Conservation (phyloP, 345 rosid genomes). For the Hevea brasiliensis region DNA sequence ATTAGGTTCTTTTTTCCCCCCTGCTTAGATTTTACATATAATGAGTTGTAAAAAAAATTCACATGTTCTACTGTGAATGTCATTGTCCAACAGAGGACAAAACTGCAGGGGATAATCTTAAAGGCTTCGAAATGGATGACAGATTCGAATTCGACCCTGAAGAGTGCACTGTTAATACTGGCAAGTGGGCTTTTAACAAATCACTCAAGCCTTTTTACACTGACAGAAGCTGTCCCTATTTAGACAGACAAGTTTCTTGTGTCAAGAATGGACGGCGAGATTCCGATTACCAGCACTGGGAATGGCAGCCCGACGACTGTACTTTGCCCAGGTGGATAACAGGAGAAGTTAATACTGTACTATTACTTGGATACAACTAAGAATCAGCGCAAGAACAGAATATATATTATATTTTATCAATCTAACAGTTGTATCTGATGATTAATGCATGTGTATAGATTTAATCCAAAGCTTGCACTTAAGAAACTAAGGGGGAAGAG, state of each 20-base stretch:
- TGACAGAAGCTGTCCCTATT: constrained; percentile 75
- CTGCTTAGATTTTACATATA: not conserved
- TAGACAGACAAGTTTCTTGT: constrained; percentile 76
- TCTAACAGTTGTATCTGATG: not conserved
- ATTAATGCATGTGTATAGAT: constrained; percentile 10
- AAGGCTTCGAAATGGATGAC: constrained; percentile 56
- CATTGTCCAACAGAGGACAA: constrained; percentile 33
- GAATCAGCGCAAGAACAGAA: not conserved
- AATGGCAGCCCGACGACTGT: constrained; percentile 95
- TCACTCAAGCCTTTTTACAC: constrained; percentile 65
- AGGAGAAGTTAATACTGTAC: not conserved
- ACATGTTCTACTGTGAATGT: not conserved
- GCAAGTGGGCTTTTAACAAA: constrained; percentile 79
- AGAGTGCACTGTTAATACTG: constrained; percentile 69
- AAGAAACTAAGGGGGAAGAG: constrained; percentile 33
- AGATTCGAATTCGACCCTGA: constrained; percentile 85
- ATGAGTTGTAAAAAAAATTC: not conserved
- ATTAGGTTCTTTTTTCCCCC: not conserved
- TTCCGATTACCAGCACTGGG: constrained; percentile 75
- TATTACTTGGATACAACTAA: too few relatives aligned
- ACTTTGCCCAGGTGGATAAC: constrained; percentile 57
- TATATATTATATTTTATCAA: not conserved
- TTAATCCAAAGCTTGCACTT: constrained; percentile 30
- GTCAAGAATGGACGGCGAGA: constrained; percentile 66
- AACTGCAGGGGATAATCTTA: constrained; percentile 29